A percentile compares a stretch with the other conserved stretches of the same genome.
These are phyloP conservation scores for Malassezia obtusa DNA, from an alignment of 1,284 basidiomycete species.

Conservation along the genomic window DNA sequence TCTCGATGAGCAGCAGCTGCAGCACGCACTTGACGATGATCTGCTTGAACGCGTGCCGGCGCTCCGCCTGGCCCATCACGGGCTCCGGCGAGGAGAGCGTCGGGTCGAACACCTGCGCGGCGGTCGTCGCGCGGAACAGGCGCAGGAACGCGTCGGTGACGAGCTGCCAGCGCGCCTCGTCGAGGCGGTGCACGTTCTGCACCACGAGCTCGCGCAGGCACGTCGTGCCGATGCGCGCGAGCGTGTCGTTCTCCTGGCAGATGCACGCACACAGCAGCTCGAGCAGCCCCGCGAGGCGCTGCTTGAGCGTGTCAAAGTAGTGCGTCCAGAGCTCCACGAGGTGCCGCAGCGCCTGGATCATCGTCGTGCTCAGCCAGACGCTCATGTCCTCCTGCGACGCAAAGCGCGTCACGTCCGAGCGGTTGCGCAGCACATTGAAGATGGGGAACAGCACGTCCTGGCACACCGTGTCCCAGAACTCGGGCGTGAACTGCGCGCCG, in stretches of 20 bases:
- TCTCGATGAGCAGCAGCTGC: constrained; percentile 92
- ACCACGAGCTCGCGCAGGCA: constrained; percentile 94
- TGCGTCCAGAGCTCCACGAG: constrained; percentile 91
- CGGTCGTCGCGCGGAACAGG: constrained; percentile 92
- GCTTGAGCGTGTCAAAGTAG: constrained; percentile 85
- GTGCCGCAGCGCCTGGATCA: constrained; percentile 95
- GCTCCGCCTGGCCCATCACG: constrained; percentile 51
- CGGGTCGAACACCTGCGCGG: constrained; percentile 91
- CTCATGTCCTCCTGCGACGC: constrained; percentile 97
- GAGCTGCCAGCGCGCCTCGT: constrained; percentile 74
- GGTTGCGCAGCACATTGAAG: constrained; percentile 83
- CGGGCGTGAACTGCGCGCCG: constrained; percentile 72
- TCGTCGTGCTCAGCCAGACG: constrained; percentile 96
- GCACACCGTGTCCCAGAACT: constrained; percentile 97
- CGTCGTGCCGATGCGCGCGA: constrained; percentile 93
- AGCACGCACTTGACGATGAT: constrained; percentile 99
- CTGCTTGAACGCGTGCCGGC: constrained; percentile 88
- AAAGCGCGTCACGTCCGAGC: constrained; percentile 73
- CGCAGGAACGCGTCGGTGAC: constrained; percentile 88
- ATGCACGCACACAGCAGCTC: constrained; percentile 94
- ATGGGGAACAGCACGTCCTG: constrained; percentile 96
- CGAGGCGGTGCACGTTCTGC: constrained; percentile 82
- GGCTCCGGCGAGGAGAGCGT: constrained; percentile 56
- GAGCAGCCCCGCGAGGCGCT: constrained; percentile 78
- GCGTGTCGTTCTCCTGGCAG: constrained; percentile 80